These are phyloP conservation scores for Coffea humblotiana DNA, from an alignment of 305 asterid species.

Conservation along the genomic window DNA sequence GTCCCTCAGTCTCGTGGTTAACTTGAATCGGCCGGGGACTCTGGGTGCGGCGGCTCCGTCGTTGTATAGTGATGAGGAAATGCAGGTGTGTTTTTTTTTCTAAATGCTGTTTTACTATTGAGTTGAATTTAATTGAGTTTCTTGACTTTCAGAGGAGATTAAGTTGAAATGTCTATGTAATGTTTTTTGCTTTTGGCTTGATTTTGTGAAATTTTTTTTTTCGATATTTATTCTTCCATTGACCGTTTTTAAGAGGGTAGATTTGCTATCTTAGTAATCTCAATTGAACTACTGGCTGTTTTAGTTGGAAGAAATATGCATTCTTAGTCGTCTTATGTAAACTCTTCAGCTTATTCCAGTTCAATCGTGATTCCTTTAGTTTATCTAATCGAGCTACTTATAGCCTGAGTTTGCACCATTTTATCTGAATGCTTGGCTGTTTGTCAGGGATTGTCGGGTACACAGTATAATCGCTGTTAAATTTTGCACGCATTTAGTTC, in stretches of 20 bases:
- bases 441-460: too few relatives aligned
- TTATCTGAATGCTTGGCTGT: neutral
- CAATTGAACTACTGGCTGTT: neutral
- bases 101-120: too few relatives aligned
- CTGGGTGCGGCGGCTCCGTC: conserved; percentile 25
- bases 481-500: too few relatives aligned
- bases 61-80: conserved; percentile 75
- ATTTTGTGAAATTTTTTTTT: too few relatives aligned
- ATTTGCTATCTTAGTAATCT: neutral
- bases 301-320: neutral
- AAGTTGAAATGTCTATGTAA: neutral
- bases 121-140: neutral
- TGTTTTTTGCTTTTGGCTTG: neutral
- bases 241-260: neutral
- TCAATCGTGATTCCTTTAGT: neutral
- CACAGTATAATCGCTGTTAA: too few relatives aligned
- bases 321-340: neutral
- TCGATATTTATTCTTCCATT: too few relatives aligned
- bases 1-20: conserved; percentile 82
- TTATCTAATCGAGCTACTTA: neutral
- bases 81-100: conserved; percentile 52
- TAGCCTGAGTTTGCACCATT: neutral
- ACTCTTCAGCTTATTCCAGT: neutral
- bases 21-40: conserved; percentile 58
- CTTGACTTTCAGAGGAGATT: neutral